phyloP scores from a whole-genome alignment of 2,329 filamentous ascomycete genomes.

The Arthroderma uncinatum region DNA sequence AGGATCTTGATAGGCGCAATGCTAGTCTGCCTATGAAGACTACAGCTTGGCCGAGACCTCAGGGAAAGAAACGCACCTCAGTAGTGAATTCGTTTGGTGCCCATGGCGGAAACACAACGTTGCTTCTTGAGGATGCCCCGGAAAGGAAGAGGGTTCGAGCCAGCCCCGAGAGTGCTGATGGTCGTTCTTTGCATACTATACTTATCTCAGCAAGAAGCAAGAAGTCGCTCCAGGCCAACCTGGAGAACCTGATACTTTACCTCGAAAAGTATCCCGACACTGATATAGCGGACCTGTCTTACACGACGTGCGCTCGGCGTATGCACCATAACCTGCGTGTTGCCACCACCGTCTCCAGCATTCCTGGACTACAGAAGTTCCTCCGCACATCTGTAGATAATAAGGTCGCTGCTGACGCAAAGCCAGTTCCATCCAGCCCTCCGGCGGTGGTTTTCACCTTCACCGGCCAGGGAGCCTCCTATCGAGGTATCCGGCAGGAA shows the following conservation, averaged over 20 bases:
- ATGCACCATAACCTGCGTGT: slow-evolving; percentile 24
- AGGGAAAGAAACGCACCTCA: slow-evolving; percentile 26
- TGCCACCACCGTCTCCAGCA: neutral
- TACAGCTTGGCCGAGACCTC: slow-evolving; percentile 12
- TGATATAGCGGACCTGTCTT: slow-evolving; percentile 45
- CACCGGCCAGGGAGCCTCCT: slow-evolving; percentile 16
- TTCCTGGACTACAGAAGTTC: neutral
- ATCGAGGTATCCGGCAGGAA: slow-evolving; percentile 7
- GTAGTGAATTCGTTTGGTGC: slow-evolving; percentile 60
- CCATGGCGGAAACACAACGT: slow-evolving; percentile 53
- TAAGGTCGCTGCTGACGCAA: neutral
- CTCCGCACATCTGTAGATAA: neutral
- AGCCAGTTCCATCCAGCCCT: neutral
- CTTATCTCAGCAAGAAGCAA: slow-evolving; percentile 45
- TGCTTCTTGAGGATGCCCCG: slow-evolving; percentile 16
- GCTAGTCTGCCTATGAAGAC: slow-evolving; percentile 11
- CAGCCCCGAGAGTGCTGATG: neutral
- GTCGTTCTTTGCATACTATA: slow-evolving; percentile 38
- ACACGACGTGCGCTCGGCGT: slow-evolving; percentile 53
- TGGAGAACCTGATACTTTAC: slow-evolving; percentile 42
- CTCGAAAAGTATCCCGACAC: slow-evolving; percentile 13
- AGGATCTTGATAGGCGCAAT: slow-evolving; percentile 8
- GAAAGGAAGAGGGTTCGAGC: neutral
- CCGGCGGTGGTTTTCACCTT: slow-evolving; percentile 11
- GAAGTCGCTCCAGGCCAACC: slow-evolving; percentile 24